Percentiles rank a stretch among this genome's conserved stretches.
Evolutionary conservation across 371 early-diverging fungal species (phyloP).

Genomic region (Smittium mucronatum): DNA sequence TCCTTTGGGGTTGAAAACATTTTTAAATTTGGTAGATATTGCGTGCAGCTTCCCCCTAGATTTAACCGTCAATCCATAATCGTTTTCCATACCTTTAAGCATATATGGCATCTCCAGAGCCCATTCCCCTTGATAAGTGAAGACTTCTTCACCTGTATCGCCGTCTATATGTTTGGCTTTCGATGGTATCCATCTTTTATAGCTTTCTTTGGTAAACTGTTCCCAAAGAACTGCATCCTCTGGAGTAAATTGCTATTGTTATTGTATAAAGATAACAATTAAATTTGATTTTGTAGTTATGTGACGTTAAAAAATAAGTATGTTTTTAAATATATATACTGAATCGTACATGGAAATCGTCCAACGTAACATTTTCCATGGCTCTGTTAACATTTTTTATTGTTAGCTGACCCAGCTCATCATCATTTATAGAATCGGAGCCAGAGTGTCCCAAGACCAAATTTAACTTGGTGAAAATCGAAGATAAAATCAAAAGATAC

Average conservation of each 20-base stretch:
- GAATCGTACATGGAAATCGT: background rate
- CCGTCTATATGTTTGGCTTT: constrained; percentile 40
- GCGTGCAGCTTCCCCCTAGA: constrained; percentile 52
- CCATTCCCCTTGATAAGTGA: constrained; percentile 62
- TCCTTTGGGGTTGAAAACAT: constrained; percentile 38
- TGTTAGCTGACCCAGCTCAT: background rate
- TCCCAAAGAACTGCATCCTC: constrained; percentile 42
- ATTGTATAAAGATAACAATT: too few species aligned
- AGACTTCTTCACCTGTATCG: constrained; percentile 31
- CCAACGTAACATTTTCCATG: background rate
- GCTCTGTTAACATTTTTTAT: background rate
- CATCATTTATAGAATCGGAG: background rate
- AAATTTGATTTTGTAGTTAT: too few species aligned
- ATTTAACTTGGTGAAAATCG: background rate
- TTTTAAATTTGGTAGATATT: constrained; percentile 41
- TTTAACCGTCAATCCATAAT: constrained; percentile 55
- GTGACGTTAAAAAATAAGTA: too few species aligned
- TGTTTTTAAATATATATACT: too few species aligned
- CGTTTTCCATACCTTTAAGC: constrained; percentile 41
- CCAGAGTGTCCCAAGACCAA: background rate
- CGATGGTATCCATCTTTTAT: constrained; percentile 52
- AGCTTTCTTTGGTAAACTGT: constrained; percentile 47
- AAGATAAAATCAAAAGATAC: background rate
- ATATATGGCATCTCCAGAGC: constrained; percentile 47
- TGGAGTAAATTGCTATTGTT: constrained; percentile 14